Conservation (phyloP, 306 rosid species). For the Datisca glomerata region DNA sequence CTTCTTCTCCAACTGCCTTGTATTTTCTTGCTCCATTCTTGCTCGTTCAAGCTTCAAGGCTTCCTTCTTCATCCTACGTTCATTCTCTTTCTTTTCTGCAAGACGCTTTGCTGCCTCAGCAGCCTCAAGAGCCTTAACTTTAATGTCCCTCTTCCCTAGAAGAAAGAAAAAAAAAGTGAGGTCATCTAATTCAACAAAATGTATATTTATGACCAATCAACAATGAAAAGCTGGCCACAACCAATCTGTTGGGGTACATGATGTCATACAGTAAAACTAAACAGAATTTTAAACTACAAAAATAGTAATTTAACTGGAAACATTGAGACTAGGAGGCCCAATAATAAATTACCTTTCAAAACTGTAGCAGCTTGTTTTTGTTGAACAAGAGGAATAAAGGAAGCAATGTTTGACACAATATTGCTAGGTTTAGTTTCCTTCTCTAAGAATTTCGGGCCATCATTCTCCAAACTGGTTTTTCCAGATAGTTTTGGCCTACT, state of each 20-base stretch:
- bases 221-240: too few relatives aligned
- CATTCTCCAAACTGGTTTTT: slow-evolving; percentile 33
- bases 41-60: slow-evolving; percentile 56
- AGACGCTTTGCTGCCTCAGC: slow-evolving; percentile 80
- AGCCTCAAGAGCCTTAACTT: slow-evolving; percentile 74
- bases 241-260: too few relatives aligned
- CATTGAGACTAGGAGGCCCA: too few relatives aligned
- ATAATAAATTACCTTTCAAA: slow-evolving; percentile 40
- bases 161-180: slow-evolving; percentile 15
- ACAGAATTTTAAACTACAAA: too few relatives aligned
- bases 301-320: too few relatives aligned
- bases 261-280: too few relatives aligned
- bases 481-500: slow-evolving; percentile 51
- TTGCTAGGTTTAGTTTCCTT: slow-evolving; percentile 40
- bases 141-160: slow-evolving; percentile 80
- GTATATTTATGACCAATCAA: neutral
- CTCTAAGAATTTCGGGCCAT: slow-evolving; percentile 26
- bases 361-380: slow-evolving; percentile 79
- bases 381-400: slow-evolving; percentile 90
- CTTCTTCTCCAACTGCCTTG: slow-evolving; percentile 49
- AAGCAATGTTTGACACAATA: slow-evolving; percentile 58
- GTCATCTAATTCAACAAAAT: slow-evolving; percentile 7
- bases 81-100: slow-evolving; percentile 80
- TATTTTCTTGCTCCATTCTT: slow-evolving; percentile 45
- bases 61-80: slow-evolving; percentile 84